Base-by-base conservation (phyloP, 306 rosid species). In the Glycine soja region DNA sequence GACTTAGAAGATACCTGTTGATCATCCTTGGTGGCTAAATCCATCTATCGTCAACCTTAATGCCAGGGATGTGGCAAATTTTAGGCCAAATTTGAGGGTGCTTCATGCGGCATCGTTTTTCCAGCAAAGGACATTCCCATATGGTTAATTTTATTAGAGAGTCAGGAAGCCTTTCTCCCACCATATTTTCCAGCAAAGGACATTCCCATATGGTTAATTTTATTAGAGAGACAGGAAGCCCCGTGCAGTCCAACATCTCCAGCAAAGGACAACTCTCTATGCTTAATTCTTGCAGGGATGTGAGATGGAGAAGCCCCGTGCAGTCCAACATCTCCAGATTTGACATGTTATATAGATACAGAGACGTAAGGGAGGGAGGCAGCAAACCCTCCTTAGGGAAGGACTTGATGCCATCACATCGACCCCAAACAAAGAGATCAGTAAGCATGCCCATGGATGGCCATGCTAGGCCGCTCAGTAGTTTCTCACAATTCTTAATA, bases 181-280 rank as follows among this genome's bases (percentile, higher is more conserved):
- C 15, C 15, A 46, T 69, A 46, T 69, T 69, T 16, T 10, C 6
- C 16, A 46, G 40, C 10, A 45, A 45, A 18, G 0, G 6, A 10
- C 74, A 68, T 0, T 1, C 0, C 0, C 0, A 0, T 10, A 69
- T 46, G 2, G 0, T n/a, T n/a, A n/a, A n/a, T n/a, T n/a, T n/a
- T n/a, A n/a, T n/a, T n/a, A n/a, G n/a, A n/a, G n/a, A n/a, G n/a
- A n/a, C n/a, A n/a, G n/a, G n/a, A n/a, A n/a, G n/a, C n/a, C n/a
- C n/a, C n/a, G n/a, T n/a, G n/a, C n/a, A n/a, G n/a, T n/a, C n/a
- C n/a, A n/a, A n/a, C n/a, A n/a, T n/a, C n/a, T n/a, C n/a, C n/a
- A n/a, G n/a, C n/a, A n/a, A n/a, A n/a, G n/a, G n/a, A n/a, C n/a
- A n/a, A n/a, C n/a, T n/a, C n/a, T n/a, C n/a, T n/a, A n/a, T n/a